Evolutionary conservation across 495 filamentous ascomycete genomes (phyloP), one percentile per base, ranked within the genome.

Genomic region (Rhypophila decipiens): DNA sequence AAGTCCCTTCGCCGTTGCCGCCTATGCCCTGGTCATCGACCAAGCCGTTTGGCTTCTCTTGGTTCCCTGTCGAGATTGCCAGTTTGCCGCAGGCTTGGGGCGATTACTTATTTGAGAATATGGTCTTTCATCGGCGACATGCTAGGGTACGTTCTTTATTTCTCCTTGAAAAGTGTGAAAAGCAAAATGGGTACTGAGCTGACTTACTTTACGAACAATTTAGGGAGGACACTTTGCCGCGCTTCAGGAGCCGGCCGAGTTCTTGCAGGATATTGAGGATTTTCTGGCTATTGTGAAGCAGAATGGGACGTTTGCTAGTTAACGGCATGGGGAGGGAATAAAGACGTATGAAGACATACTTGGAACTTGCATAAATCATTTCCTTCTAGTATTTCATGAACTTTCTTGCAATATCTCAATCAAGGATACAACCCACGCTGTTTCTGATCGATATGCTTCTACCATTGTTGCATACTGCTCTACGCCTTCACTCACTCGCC

Each of bases 141-240:
- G 72, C 83, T 48, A 48, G 66, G 11, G 36, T 38, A 19, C 17
- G 36, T 18, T 38, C 17, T 15, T 12, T 11, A 12, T 5, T 5
- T 38, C 15, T 38, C 3, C 15, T 19, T n/a, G 9, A 17, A 17
- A 18, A 18, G 3, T 17, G 10, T 33, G 17, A 13, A 2, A n/a
- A 4, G 17, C 9, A 4, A 37, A 17, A 4, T 12, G n/a, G 35
- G n/a, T n/a, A 33, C 29, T 33, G 8, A 33, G 29, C 29, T 33
- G 29, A n/a, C n/a, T n/a, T n/a, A n/a, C n/a, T n/a, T n/a, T n/a
- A n/a, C n/a, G n/a, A n/a, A n/a, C n/a, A n/a, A n/a, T n/a, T n/a
- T n/a, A 40, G 38, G 82, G 84, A 19, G 81, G 83, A 0, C 83
- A 85, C 63, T 85, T 85, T 52, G 78, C 80, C 1, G 77, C 76